Evolutionary conservation across 306 rosid species (phyloP).

Genomic region (Quercus variabilis): DNA sequence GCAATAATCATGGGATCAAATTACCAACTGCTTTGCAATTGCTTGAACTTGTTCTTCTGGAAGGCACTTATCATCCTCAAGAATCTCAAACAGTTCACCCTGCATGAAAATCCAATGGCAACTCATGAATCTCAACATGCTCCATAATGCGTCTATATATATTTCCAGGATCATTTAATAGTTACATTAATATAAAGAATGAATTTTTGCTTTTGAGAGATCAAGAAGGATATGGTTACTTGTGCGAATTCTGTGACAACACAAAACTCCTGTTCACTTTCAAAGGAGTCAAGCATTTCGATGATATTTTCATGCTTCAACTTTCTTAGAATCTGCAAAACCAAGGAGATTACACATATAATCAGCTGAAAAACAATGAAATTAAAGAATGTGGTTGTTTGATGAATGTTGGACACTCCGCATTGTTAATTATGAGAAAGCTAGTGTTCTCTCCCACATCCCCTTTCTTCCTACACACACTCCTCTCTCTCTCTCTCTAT

Average conservation of each 20-base stretch:
- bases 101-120: slow-evolving; percentile 26
- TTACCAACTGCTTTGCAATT: slow-evolving; percentile 97
- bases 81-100: slow-evolving; percentile 99
- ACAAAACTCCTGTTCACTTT: slow-evolving; percentile 93
- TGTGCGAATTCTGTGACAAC: slow-evolving; percentile 98
- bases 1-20: slow-evolving; percentile 8
- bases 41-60: slow-evolving; percentile 99
- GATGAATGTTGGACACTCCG: background rate
- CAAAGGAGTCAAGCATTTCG: slow-evolving; percentile 98
- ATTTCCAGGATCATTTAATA: background rate
- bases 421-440: background rate
- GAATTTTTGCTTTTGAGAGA: background rate
- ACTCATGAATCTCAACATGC: slow-evolving; percentile 1
- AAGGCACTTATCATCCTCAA: slow-evolving; percentile 96
- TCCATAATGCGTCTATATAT: slow-evolving; percentile 8
- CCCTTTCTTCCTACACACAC: background rate
- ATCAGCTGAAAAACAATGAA: slow-evolving; percentile 2
- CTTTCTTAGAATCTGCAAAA: slow-evolving; percentile 82
- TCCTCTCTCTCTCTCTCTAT: background rate
- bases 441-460: background rate
- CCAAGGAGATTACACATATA: slow-evolving; percentile 8
- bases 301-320: slow-evolving; percentile 93
- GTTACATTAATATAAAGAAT: background rate
- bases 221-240: slow-evolving; percentile 36
- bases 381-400: background rate